Percentiles rank a stretch among this genome's conserved stretches.
Conservation (phyloP, 2,329 filamentous ascomycete species). For the Pseudocercospora pini-densiflorae region DNA sequence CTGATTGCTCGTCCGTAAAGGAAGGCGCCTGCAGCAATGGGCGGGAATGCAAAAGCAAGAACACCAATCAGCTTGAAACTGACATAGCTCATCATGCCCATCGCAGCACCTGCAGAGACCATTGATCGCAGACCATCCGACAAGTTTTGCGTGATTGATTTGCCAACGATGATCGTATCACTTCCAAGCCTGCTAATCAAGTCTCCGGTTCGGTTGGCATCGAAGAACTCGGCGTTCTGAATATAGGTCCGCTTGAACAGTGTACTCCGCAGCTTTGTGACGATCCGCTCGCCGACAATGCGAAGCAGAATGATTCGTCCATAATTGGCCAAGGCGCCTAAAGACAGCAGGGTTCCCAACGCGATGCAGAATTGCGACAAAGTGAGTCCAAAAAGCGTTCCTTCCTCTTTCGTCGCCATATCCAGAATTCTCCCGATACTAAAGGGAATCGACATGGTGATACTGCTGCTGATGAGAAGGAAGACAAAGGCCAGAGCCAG, state of each 20-base stretch:
- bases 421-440: constrained; percentile 96
- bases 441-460: constrained; percentile 96
- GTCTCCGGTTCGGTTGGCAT: constrained; percentile 95
- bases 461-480: constrained; percentile 83
- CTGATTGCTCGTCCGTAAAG: constrained; percentile 89
- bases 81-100: constrained; percentile 94
- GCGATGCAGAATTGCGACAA: constrained; percentile 87
- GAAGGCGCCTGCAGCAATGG: constrained; percentile 86
- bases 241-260: constrained; percentile 90
- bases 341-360: constrained; percentile 71
- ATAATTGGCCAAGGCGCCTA: constrained; percentile 91
- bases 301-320: constrained; percentile 89
- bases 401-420: constrained; percentile 76
- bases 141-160: constrained; percentile 96
- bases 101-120: constrained; percentile 87
- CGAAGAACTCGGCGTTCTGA: constrained; percentile 99
- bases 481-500: constrained; percentile 82
- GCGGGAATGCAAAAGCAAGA: constrained; percentile 84
- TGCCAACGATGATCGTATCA: constrained; percentile 97
- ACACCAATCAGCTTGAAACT: constrained; percentile 89
- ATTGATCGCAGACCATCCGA: constrained; percentile 92
- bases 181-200: constrained; percentile 93
- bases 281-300: constrained; percentile 93
- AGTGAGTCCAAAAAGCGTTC: constrained; percentile 79
- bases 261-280: constrained; percentile 84